A percentile compares a stretch with the other conserved stretches of the same genome.
Evolutionary conservation across 2,329 filamentous ascomycete genomes (phyloP).

Genomic region (Zasmidium angulare): DNA sequence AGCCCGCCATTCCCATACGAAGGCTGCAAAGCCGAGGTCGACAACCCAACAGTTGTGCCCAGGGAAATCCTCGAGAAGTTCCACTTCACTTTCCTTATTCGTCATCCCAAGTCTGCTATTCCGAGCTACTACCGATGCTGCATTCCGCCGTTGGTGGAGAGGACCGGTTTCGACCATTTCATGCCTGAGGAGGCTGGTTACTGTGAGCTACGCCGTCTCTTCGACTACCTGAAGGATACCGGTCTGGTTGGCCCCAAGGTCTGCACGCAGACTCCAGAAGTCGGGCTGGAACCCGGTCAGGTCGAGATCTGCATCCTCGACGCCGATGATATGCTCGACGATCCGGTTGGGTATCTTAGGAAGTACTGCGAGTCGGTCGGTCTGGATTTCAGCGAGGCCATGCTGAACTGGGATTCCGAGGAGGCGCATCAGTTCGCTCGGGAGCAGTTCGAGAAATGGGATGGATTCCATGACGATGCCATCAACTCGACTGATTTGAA

Average conservation of each 20-base stretch:
- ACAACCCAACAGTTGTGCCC: conserved; percentile 85
- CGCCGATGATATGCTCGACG: conserved; percentile 88
- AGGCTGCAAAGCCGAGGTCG: conserved; percentile 58
- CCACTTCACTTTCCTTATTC: conserved; percentile 95
- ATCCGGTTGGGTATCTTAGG: conserved; percentile 72
- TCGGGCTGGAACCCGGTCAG: conserved; percentile 27
- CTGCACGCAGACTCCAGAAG: conserved; percentile 43
- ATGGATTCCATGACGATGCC: conserved; percentile 93
- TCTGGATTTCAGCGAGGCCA: conserved; percentile 70
- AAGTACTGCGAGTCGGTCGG: conserved; percentile 81
- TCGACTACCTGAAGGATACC: conserved; percentile 75
- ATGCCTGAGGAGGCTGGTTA: conserved; percentile 88
- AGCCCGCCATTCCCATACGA: conserved; percentile 56
- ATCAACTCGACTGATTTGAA: conserved; percentile 77
- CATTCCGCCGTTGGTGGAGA: conserved; percentile 75
- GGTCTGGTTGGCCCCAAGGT: conserved; percentile 69
- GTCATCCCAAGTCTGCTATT: conserved; percentile 86
- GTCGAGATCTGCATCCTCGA: conserved; percentile 82
- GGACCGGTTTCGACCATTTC: conserved; percentile 86
- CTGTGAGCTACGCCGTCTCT: conserved; percentile 78
- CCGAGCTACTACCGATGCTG: conserved; percentile 95
- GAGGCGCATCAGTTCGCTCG: conserved; percentile 68
- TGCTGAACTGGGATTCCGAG: conserved; percentile 82
- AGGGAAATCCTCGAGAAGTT: conserved; percentile 71
- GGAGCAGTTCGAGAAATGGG: conserved; percentile 91